Percentiles rank a stretch among this genome's conserved stretches.
phyloP scores from a whole-genome alignment of 1,284 basidiomycete species.

The Cerioporus squamosus region DNA sequence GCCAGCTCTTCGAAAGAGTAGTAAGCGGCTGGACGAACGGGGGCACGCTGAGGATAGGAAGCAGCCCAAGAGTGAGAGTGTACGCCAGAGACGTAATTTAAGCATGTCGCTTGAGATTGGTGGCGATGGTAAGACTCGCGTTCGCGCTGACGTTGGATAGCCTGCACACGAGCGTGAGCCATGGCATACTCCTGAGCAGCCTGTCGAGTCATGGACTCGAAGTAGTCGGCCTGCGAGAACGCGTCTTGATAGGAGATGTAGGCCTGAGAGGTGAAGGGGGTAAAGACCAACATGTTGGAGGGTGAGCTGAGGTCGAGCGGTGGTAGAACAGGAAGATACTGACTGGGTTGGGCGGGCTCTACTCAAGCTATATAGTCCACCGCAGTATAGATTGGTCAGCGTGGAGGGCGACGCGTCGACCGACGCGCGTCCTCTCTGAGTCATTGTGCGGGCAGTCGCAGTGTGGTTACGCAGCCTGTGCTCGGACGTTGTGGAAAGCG shows the following conservation, averaged over 20 bases:
- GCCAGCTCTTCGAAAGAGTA: neutral
- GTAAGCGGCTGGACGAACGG: too few species aligned
- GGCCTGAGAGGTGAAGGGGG: conserved; percentile 14
- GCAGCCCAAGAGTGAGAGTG: too few species aligned
- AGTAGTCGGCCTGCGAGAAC: conserved; percentile 1
- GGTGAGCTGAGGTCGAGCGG: conserved; percentile 2
- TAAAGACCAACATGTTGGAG: conserved; percentile 26
- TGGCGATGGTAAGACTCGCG: neutral
- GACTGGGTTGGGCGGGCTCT: neutral
- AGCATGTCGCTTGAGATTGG: neutral
- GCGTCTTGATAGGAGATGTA: conserved; percentile 1
- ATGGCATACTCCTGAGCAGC: conserved; percentile 21
- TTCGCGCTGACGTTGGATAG: conserved; percentile 7
- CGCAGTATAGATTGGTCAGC: conserved; percentile 12
- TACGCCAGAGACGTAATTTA: too few species aligned
- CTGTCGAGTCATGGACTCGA: conserved; percentile 10
- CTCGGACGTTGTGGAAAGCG: conserved; percentile 11
- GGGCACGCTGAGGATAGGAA: too few species aligned
- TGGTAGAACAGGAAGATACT: neutral
- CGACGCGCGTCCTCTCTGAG: conserved; percentile 23
- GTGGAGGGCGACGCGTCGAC: conserved; percentile 10
- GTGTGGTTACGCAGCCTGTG: conserved; percentile 1
- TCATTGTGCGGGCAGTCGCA: too few species aligned
- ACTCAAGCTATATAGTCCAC: conserved; percentile 9
- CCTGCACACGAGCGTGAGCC: conserved; percentile 19